Base-by-base conservation (phyloP, 2,329 filamentous ascomycete species). In the Calonectria leucothoes region DNA sequence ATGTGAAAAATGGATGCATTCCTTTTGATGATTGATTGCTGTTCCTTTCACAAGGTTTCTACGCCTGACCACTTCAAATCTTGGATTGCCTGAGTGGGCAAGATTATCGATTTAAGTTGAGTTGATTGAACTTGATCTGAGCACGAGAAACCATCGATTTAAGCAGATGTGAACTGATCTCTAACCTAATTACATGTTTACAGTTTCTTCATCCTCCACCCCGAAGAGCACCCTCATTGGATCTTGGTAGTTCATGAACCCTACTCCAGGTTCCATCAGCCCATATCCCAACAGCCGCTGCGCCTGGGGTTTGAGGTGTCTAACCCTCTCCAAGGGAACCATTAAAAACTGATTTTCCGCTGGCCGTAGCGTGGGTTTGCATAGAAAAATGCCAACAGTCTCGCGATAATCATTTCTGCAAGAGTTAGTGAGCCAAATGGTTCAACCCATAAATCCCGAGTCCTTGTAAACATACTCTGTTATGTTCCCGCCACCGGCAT, bases 401-500 rank as follows among this genome's bases (percentile, higher is more conserved):
- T 82, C 77, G 12, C 81, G 78, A 5, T 79, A 79, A 4, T 82
- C 80, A 31, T 82, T 71, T 17, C 78, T 82, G 25, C 2, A 12
- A 8, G 48, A 25, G 10, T 25, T 57, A 11, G n/a, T 35, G 14
- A 45, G 20, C 15, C 4, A 29, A 61, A 8, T 15, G 12, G n/a
- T 49, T 14, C 3, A 35, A 12, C 14, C n/a, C 4, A 3, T 7
- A 25, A 1, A 35, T 17, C 6, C 6, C 6, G 15, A 45, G 5
- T n/a, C 10, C 29, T 45, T 1, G 17, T 45, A 20, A 20, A 37
- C 65, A 8, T 77, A 76, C 74, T 75, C 80, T 48, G 76, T 84
- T 15, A 72, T 71, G 69, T 86, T 86, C 4, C 80, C 80, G 2
- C 85, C 85, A 11, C 84, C 85, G 1, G 83, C 85, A 66, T 86